Conservation (phyloP, 148 eudicot species). For the Vaccinium darrowii region DNA sequence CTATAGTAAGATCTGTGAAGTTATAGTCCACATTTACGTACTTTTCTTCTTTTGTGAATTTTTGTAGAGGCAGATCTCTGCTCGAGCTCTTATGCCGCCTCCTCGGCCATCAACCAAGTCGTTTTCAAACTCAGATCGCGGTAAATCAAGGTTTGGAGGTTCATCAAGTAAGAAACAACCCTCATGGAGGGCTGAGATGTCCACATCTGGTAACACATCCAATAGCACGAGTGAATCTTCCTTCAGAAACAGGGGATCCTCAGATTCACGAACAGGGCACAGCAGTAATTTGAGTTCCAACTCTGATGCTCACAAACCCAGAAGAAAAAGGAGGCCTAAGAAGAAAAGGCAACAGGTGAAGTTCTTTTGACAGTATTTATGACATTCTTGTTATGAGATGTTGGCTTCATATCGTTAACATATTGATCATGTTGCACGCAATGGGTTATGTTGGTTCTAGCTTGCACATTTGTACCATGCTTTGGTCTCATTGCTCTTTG, state of each 20-base stretch:
- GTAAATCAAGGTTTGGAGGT: conserved; percentile 37
- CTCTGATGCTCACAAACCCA: conserved; percentile 82
- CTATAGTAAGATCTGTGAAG: background rate
- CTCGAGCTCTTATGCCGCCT: conserved; percentile 87
- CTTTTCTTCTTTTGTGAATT: background rate
- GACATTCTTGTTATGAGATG: too few species aligned
- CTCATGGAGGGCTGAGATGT: conserved; percentile 32
- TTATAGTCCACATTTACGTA: background rate
- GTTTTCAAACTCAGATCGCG: conserved; percentile 24
- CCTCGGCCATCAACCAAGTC: conserved; percentile 60
- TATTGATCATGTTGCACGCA: background rate
- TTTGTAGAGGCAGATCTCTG: conserved; percentile 63
- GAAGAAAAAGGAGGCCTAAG: conserved; percentile 92
- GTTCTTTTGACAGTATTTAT: background rate
- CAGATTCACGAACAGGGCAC: conserved; percentile 59
- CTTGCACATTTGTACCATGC: background rate
- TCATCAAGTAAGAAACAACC: conserved; percentile 50
- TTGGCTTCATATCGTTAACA: background rate
- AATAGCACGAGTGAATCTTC: conserved; percentile 37
- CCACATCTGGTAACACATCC: conserved; percentile 48
- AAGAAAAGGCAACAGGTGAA: conserved; percentile 67
- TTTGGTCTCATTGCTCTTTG: background rate
- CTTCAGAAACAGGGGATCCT: conserved; percentile 39
- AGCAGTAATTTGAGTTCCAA: conserved; percentile 82
- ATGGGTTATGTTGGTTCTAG: background rate